phyloP scores from a whole-genome alignment of 495 filamentous ascomycete genomes.

The Cairneyella variabilis region DNA sequence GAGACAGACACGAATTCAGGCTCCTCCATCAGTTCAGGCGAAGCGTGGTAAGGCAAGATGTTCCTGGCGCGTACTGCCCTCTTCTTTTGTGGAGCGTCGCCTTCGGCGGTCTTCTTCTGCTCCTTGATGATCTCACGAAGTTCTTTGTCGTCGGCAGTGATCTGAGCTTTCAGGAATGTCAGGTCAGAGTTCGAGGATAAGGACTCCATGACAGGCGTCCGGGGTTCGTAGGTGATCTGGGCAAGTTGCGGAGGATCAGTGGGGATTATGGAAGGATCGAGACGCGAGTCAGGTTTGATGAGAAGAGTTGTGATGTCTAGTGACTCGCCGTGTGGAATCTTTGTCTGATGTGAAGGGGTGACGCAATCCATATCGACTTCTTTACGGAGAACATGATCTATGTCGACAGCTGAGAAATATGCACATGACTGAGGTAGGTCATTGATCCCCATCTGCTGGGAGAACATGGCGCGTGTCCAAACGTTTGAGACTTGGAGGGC shows the following conservation, averaged over 20 bases:
- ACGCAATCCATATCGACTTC: conserved; percentile 97
- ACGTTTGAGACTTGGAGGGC: conserved; percentile 92
- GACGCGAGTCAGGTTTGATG: conserved; percentile 53
- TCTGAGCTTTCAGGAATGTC: conserved; percentile 78
- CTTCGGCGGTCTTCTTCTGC: conserved; percentile 28
- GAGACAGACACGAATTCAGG: conserved; percentile 4
- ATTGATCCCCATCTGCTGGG: conserved; percentile 91
- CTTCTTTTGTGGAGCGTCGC: conserved; percentile 12
- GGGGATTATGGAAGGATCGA: conserved; percentile 61
- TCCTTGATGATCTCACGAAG: conserved; percentile 69
- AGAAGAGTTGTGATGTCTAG: conserved; percentile 75
- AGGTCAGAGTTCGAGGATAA: conserved; percentile 32
- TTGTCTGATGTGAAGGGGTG: conserved; percentile 76
- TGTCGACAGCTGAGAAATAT: conserved; percentile 92
- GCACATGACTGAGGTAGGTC: conserved; percentile 92
- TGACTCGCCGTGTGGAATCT: conserved; percentile 82
- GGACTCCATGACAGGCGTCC: conserved; percentile 70
- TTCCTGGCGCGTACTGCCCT: neutral
- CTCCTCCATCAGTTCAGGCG: conserved; percentile 15
- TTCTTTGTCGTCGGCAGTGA: conserved; percentile 69
- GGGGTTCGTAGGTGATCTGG: conserved; percentile 60
- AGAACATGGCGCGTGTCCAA: conserved; percentile 96
- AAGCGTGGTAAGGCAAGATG: conserved; percentile 17
- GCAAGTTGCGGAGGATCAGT: conserved; percentile 47
- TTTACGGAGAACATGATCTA: conserved; percentile 90